phyloP scores from a whole-genome alignment of 768 basidiomycete species.

The Boletus bicolor region DNA sequence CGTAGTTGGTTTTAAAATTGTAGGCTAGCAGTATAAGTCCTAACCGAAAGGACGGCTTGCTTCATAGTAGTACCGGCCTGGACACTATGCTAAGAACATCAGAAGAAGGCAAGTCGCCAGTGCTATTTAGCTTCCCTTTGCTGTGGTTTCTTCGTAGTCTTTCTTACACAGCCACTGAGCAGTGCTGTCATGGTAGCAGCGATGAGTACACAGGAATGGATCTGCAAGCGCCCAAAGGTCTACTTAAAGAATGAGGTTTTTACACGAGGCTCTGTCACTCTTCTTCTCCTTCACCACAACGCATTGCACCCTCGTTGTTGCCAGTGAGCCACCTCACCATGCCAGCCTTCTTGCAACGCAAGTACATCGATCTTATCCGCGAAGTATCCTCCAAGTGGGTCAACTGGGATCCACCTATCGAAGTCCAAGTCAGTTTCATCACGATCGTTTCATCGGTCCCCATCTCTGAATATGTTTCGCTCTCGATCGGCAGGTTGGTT shows the following conservation, averaged over 20 bases:
- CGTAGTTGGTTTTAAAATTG: no score
- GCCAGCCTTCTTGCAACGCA: constrained; percentile 22
- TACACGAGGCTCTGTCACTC: background rate
- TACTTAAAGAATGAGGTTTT: background rate
- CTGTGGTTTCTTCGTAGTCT: background rate
- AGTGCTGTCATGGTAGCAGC: no score
- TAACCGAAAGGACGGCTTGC: no score
- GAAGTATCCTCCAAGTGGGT: constrained; percentile 34
- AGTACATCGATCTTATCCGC: constrained; percentile 36
- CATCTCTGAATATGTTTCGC: background rate
- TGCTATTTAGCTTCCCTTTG: background rate
- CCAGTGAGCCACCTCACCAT: background rate
- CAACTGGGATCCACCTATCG: constrained; percentile 35
- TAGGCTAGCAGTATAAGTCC: no score
- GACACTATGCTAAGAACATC: no score
- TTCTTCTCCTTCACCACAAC: background rate
- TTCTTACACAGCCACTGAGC: background rate
- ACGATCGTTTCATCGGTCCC: background rate
- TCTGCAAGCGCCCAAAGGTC: background rate
- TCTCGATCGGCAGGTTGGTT: constrained; percentile 28
- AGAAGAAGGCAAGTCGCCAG: no score
- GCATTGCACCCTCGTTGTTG: background rate
- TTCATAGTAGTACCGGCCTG: no score
- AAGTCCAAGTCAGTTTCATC: constrained; percentile 21
- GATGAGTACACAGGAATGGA: background rate